phyloP scores from a whole-genome alignment of 2,329 filamentous ascomycete species.

The Parafenestella ontariensis region DNA sequence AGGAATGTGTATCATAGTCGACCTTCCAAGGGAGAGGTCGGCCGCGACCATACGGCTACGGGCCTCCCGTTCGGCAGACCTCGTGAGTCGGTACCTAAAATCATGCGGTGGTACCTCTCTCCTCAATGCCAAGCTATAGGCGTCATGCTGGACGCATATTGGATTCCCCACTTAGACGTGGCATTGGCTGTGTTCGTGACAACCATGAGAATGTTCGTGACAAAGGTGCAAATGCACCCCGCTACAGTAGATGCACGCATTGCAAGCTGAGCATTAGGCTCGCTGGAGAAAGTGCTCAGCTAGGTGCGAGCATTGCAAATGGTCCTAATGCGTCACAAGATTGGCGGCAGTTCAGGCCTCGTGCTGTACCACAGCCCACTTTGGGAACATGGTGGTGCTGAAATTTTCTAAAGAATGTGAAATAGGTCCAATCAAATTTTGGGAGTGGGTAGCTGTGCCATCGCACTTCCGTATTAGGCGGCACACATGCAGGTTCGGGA shows the following conservation, averaged over 20 bases:
- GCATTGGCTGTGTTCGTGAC: background rate
- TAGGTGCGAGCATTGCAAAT: background rate
- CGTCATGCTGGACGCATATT: background rate
- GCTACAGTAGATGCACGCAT: background rate
- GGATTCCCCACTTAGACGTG: background rate
- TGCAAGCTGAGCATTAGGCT: background rate
- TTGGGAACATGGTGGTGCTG: slow-evolving; percentile 14
- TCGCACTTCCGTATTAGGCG: slow-evolving; percentile 22
- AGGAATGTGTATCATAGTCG: background rate
- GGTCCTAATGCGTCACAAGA: background rate
- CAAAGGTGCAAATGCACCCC: background rate
- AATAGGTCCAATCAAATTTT: slow-evolving; percentile 30
- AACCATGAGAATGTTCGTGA: background rate
- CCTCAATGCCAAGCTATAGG: slow-evolving; percentile 2
- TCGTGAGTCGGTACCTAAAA: background rate
- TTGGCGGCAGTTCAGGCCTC: slow-evolving; percentile 11
- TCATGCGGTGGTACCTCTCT: slow-evolving; percentile 1
- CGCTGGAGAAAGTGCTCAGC: slow-evolving; percentile 2
- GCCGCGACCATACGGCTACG: background rate
- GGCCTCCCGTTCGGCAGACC: background rate
- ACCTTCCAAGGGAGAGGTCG: background rate
- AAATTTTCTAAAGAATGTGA: slow-evolving; percentile 8
- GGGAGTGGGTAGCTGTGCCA: slow-evolving; percentile 14
- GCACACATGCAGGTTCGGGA: slow-evolving; percentile 17
- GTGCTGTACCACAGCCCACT: slow-evolving; percentile 20